Percentiles rank a stretch among this genome's conserved stretches.
phyloP scores from a whole-genome alignment of 2,329 filamentous ascomycete species.

The Sclerotinia glacialis region DNA sequence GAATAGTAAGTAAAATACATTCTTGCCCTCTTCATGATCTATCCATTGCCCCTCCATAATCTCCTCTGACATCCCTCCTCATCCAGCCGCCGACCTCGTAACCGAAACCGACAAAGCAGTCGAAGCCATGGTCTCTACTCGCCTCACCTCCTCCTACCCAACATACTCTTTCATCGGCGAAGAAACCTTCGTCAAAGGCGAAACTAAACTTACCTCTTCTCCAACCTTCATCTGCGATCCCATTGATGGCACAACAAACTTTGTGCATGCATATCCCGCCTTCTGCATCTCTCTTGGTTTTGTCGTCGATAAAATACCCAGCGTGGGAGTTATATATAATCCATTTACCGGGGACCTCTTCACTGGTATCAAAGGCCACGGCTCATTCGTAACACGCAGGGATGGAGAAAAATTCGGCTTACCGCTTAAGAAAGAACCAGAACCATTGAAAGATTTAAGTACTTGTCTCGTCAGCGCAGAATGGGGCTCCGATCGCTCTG shows the following conservation, averaged over 20 bases:
- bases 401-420: constrained; percentile 43
- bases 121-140: constrained; percentile 57
- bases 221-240: constrained; percentile 81
- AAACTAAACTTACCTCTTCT: constrained; percentile 55
- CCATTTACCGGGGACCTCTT: constrained; percentile 69
- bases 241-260: constrained; percentile 81
- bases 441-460: constrained; percentile 59
- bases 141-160: constrained; percentile 54
- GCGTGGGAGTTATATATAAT: constrained; percentile 76
- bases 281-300: constrained; percentile 77
- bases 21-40: constrained; percentile 20
- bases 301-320: constrained; percentile 58
- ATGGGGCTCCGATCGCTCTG: constrained; percentile 68
- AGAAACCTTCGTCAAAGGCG: constrained; percentile 70
- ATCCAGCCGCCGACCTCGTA: constrained; percentile 62
- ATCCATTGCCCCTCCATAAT: constrained; percentile 3
- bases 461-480: constrained; percentile 66
- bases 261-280: constrained; percentile 71
- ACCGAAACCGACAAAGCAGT: constrained; percentile 67
- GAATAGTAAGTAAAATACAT: constrained; percentile 49
- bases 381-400: constrained; percentile 53
- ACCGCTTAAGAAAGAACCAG: constrained; percentile 49
- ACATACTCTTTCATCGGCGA: constrained; percentile 66
- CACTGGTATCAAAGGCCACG: constrained; percentile 65
- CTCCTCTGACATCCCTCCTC: neutral